A percentile compares a stretch with the other conserved stretches of the same genome.
phyloP scores from a whole-genome alignment of 352 stramenopile genomes.

The Paralagenidium karlingii region DNA sequence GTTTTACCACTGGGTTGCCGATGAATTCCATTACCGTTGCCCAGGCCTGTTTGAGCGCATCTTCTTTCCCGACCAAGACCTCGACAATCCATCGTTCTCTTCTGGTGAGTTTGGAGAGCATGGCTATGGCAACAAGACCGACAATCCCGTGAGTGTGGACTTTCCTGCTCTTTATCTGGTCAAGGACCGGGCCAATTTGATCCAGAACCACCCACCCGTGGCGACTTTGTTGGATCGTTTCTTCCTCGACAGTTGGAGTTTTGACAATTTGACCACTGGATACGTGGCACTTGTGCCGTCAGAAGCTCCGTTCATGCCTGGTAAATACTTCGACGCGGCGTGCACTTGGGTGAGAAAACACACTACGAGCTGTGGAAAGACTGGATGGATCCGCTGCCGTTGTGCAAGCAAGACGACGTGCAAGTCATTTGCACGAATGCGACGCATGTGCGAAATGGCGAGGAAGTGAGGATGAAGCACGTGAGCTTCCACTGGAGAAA shows the following conservation, averaged over 20 bases:
- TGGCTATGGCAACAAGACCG: slow-evolving; percentile 24
- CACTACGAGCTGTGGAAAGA: slow-evolving; percentile 12
- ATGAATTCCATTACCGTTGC: slow-evolving; percentile 25
- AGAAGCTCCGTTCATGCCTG: too few relatives aligned
- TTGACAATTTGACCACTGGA: slow-evolving; percentile 17
- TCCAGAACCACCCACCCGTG: neutral
- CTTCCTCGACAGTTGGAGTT: slow-evolving; percentile 14
- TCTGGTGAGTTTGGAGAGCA: slow-evolving; percentile 30
- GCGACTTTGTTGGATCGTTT: slow-evolving; percentile 9
- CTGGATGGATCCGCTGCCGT: slow-evolving; percentile 11
- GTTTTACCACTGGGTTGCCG: slow-evolving; percentile 44
- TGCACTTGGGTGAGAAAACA: slow-evolving; percentile 20
- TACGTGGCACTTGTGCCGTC: neutral
- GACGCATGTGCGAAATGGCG: slow-evolving; percentile 6
- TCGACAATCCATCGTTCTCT: slow-evolving; percentile 14
- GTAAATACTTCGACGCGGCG: slow-evolving; percentile 16
- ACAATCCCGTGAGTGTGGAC: slow-evolving; percentile 29
- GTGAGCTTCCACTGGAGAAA: slow-evolving; percentile 22
- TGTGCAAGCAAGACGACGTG: slow-evolving; percentile 10
- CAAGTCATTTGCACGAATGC: too few relatives aligned
- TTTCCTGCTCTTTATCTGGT: slow-evolving; percentile 17
- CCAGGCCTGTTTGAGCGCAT: slow-evolving; percentile 25
- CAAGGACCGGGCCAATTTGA: slow-evolving; percentile 7
- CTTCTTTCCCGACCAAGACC: slow-evolving; percentile 16
- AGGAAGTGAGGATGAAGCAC: too few relatives aligned